These are phyloP conservation scores for Fimicolochytrium jonesii DNA, from an alignment of 192 early-diverging fungal species.

Conservation along the genomic window DNA sequence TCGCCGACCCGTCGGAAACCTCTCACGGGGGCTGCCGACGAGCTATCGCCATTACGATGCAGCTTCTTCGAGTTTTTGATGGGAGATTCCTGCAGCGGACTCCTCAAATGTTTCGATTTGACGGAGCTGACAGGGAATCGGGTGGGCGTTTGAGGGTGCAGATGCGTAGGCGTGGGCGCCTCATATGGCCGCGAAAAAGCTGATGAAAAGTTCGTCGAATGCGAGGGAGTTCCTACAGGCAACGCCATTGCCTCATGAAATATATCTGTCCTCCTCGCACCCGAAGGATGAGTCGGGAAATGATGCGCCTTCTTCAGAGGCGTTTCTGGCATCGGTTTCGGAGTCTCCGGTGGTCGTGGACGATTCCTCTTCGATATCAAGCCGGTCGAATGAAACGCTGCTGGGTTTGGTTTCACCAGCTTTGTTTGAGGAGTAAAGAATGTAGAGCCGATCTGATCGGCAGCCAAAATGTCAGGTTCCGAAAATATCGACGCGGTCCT, in stretches of 20 bases:
- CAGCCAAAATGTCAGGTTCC: slow-evolving; percentile 15
- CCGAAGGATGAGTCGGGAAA: too few relatives aligned
- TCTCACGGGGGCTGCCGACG: too few relatives aligned
- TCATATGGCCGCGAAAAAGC: too few relatives aligned
- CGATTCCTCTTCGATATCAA: slow-evolving; percentile 32
- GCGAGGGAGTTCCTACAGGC: too few relatives aligned
- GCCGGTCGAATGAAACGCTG: slow-evolving; percentile 42
- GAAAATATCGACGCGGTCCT: slow-evolving; percentile 6
- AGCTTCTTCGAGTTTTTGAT: slow-evolving; percentile 27
- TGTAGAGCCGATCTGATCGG: slow-evolving; percentile 3
- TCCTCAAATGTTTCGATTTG: slow-evolving; percentile 20
- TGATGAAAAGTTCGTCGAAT: too few relatives aligned
- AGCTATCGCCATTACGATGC: slow-evolving; percentile 17
- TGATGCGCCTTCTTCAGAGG: slow-evolving; percentile 30
- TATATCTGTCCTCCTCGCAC: too few relatives aligned
- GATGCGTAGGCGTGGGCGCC: slow-evolving; percentile 9
- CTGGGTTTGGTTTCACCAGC: slow-evolving; percentile 35
- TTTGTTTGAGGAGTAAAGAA: slow-evolving; percentile 27
- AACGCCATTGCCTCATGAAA: too few relatives aligned
- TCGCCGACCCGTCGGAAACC: too few relatives aligned
- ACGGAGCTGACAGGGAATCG: slow-evolving; percentile 1
- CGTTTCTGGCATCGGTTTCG: slow-evolving; percentile 30
- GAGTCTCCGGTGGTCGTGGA: background rate
- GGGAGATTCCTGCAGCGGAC: slow-evolving; percentile 32
- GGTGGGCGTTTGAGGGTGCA: slow-evolving; percentile 1